Percentiles rank a stretch among this genome's conserved stretches.
phyloP scores from a whole-genome alignment of 106 monocot genomes.

The Dendrobium chrysotoxum region DNA sequence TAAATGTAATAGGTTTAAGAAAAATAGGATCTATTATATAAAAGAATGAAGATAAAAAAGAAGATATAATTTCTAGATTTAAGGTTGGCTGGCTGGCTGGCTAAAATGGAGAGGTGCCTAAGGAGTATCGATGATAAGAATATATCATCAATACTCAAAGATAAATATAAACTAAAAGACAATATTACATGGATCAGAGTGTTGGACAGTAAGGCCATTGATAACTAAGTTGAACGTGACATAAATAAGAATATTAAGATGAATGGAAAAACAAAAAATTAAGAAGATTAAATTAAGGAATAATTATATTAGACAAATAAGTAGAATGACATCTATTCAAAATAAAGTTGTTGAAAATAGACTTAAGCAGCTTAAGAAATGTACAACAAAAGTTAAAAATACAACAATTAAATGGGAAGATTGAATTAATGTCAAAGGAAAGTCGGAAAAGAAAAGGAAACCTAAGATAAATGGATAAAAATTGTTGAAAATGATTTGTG shows the following conservation, averaged over 20 bases:
- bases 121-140: too few relatives aligned
- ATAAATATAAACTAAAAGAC: too few relatives aligned
- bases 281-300: not conserved
- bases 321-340: not conserved
- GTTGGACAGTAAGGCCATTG: not conserved
- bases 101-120: too few relatives aligned
- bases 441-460: not conserved
- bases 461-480: not conserved
- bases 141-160: too few relatives aligned
- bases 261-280: not conserved
- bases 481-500: not conserved
- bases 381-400: not conserved
- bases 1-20: too few relatives aligned
- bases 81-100: too few relatives aligned
- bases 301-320: not conserved
- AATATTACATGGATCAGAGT: too few relatives aligned
- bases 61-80: too few relatives aligned
- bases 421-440: not conserved
- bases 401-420: not conserved
- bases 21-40: too few relatives aligned
- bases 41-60: too few relatives aligned
- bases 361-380: not conserved
- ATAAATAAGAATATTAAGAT: not conserved
- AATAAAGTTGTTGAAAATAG: not conserved
- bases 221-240: not conserved